Conservation (phyloP, 805 yeast genomes). For the Candida pseudofarinosa region DNA sequence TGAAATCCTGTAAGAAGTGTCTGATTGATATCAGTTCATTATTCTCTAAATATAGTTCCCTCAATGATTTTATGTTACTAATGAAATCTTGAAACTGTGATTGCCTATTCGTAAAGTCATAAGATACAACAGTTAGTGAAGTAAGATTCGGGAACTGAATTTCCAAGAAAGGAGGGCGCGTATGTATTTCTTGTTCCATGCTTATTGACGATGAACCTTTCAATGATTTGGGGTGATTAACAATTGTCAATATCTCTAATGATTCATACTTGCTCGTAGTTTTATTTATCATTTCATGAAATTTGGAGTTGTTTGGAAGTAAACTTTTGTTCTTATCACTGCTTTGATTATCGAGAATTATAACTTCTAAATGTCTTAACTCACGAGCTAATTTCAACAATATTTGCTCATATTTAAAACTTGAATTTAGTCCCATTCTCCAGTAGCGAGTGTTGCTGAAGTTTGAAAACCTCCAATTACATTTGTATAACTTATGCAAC, state of each 20-base stretch:
- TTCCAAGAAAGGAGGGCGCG: slow-evolving; percentile 20
- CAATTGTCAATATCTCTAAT: slow-evolving; percentile 17
- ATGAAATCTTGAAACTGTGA: slow-evolving; percentile 26
- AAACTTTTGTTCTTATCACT: slow-evolving; percentile 14
- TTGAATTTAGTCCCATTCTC: slow-evolving; percentile 25
- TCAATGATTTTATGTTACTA: slow-evolving; percentile 13
- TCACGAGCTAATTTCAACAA: slow-evolving; percentile 21
- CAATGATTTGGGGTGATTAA: slow-evolving; percentile 25
- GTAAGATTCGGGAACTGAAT: slow-evolving; percentile 19
- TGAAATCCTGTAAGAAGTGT: slow-evolving; percentile 23
- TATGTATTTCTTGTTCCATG: slow-evolving; percentile 14
- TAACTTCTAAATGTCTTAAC: slow-evolving; percentile 20
- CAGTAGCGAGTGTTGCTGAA: slow-evolving; percentile 17
- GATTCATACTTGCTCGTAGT: slow-evolving; percentile 1
- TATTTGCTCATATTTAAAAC: slow-evolving; percentile 13
- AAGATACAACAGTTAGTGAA: slow-evolving; percentile 26
- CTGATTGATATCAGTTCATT: slow-evolving; percentile 25
- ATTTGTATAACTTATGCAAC: slow-evolving; percentile 19
- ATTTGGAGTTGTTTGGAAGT: slow-evolving; percentile 15
- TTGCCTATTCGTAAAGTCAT: slow-evolving; percentile 24
- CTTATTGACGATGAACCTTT: slow-evolving; percentile 7
- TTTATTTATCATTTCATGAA: slow-evolving; percentile 5
- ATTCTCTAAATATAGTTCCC: slow-evolving; percentile 28
- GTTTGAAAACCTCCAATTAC: slow-evolving; percentile 22
- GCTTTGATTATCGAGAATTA: slow-evolving; percentile 15